A percentile compares a stretch with the other conserved stretches of the same genome.
Evolutionary conservation across 805 yeast species (phyloP).

Genomic region (Ogataea pini): DNA sequence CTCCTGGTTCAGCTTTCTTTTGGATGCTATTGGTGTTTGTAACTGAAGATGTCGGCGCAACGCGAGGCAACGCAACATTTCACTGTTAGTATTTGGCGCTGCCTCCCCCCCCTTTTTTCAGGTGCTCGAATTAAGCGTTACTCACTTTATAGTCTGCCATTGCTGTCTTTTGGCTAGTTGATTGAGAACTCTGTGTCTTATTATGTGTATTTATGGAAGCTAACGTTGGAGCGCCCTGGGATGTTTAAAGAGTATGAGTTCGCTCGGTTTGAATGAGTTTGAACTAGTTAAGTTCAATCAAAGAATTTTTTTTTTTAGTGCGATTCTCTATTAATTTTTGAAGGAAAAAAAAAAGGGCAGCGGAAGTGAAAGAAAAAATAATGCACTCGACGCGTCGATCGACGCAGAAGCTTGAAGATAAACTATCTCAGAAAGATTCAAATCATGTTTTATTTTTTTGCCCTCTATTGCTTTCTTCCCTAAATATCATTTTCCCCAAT

Average conservation of each 20-base stretch:
- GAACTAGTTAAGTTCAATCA: neutral
- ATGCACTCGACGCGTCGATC: conserved; percentile 20
- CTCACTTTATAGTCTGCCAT: conserved; percentile 23
- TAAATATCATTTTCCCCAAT: neutral
- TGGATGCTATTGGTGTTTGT: conserved; percentile 23
- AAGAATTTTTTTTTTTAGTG: neutral
- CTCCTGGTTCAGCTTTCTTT: conserved; percentile 22
- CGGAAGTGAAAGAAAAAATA: neutral
- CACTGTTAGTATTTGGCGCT: conserved; percentile 17
- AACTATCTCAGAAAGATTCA: neutral
- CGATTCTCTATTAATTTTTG: neutral
- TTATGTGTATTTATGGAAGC: neutral
- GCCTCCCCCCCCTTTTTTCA: conserved; percentile 2
- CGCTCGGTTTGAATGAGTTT: neutral
- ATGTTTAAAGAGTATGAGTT: neutral
- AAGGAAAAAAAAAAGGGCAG: neutral
- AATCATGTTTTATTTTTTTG: neutral
- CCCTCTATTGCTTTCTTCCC: neutral
- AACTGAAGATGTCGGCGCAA: conserved; percentile 11
- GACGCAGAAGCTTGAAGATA: neutral
- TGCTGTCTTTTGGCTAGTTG: neutral
- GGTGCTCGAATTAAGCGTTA: neutral
- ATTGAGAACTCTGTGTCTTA: neutral
- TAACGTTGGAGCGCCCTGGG: neutral
- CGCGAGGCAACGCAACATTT: conserved; percentile 8